A percentile compares a stretch with the other conserved stretches of the same genome.
phyloP scores from a whole-genome alignment of 257 asterid genomes.

The Ocimum tenuiflorum region DNA sequence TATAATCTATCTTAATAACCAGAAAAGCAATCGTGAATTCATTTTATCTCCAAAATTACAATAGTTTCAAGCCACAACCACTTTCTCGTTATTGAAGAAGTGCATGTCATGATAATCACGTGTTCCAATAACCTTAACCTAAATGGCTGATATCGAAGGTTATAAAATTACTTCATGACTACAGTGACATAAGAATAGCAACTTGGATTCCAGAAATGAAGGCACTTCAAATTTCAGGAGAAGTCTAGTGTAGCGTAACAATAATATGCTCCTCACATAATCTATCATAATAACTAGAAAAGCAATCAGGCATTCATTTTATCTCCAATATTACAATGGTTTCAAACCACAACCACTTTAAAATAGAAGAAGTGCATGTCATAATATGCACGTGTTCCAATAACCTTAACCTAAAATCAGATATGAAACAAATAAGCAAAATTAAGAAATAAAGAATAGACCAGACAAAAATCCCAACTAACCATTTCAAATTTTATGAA shows the following conservation, averaged over 20 bases:
- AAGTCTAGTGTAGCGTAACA: neutral
- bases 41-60: neutral
- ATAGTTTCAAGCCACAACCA: neutral
- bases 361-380: neutral
- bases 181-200: neutral
- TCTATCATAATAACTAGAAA: neutral
- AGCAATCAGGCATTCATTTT: neutral
- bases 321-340: neutral
- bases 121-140: conserved; percentile 1
- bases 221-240: neutral
- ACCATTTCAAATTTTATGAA: neutral
- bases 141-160: no score
- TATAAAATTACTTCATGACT: neutral
- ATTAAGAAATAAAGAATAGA: neutral
- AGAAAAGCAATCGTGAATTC: neutral
- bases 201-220: neutral
- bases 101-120: neutral
- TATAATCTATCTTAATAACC: neutral
- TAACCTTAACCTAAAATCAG: neutral
- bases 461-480: no score
- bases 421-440: neutral
- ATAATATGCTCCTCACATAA: neutral
- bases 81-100: neutral
- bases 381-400: conserved; percentile 1
- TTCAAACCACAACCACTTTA: neutral